Evolutionary conservation across 2,329 filamentous ascomycete genomes (phyloP).

Genomic region (Talaromyces pinophilus): DNA sequence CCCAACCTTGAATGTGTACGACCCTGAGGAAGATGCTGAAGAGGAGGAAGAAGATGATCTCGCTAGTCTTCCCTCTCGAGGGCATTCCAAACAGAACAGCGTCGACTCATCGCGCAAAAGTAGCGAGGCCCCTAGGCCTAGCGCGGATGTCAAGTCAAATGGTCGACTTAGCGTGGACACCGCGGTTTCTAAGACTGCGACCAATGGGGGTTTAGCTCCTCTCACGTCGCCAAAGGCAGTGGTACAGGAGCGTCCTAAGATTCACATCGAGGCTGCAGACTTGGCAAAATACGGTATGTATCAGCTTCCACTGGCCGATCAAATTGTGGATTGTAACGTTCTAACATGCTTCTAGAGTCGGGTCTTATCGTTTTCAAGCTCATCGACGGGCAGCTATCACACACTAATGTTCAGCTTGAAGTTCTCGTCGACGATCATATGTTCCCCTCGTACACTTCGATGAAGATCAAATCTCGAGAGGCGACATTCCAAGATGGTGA

Average conservation of each 20-base stretch:
- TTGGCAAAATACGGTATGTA: slow-evolving; percentile 68
- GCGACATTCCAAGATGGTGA: slow-evolving; percentile 79
- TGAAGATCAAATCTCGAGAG: slow-evolving; percentile 67
- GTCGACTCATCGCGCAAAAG: slow-evolving; percentile 31
- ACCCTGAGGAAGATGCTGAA: slow-evolving; percentile 71
- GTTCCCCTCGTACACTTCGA: slow-evolving; percentile 83
- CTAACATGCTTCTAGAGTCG: slow-evolving; percentile 63
- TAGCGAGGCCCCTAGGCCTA: background rate
- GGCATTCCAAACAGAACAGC: slow-evolving; percentile 31
- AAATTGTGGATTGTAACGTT: background rate
- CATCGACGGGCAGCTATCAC: slow-evolving; percentile 81
- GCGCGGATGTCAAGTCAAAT: slow-evolving; percentile 27
- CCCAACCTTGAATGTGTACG: slow-evolving; percentile 80
- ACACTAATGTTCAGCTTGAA: slow-evolving; percentile 75
- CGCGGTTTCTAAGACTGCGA: slow-evolving; percentile 37
- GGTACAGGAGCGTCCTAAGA: slow-evolving; percentile 64
- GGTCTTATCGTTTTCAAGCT: slow-evolving; percentile 94
- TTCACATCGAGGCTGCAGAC: slow-evolving; percentile 76
- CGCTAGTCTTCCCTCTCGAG: slow-evolving; percentile 26
- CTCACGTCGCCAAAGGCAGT: slow-evolving; percentile 35
- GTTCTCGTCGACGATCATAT: slow-evolving; percentile 92
- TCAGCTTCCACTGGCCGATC: background rate
- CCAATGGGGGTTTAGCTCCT: slow-evolving; percentile 39
- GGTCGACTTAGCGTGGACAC: slow-evolving; percentile 38
- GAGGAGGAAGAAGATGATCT: slow-evolving; percentile 50